These are phyloP conservation scores for Pezicula neosporulosa DNA, from an alignment of 2,329 filamentous ascomycete species.

Conservation along the genomic window DNA sequence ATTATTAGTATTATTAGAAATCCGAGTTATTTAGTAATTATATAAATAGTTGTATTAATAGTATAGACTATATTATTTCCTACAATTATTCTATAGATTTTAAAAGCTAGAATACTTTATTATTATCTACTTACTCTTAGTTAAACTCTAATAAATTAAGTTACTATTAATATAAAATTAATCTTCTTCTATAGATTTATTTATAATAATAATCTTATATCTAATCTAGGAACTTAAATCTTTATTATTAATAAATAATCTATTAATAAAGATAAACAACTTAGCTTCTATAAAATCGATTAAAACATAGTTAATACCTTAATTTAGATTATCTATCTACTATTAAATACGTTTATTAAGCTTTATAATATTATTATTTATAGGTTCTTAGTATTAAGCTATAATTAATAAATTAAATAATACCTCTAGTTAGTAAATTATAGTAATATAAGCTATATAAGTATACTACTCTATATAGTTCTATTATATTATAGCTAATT, in stretches of 20 bases:
- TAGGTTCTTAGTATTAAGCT: not conserved
- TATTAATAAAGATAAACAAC: slow-evolving; percentile 11
- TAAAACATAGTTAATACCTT: slow-evolving; percentile 1
- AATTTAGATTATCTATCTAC: not conserved
- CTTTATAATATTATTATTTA: not conserved
- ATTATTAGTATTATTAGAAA: slow-evolving; percentile 5
- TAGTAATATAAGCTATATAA: no score
- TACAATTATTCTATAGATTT: slow-evolving; percentile 12
- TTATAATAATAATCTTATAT: slow-evolving; percentile 13
- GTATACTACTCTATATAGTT: no score
- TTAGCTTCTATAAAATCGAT: slow-evolving; percentile 3
- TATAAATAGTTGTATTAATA: slow-evolving; percentile 3
- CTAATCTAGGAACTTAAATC: slow-evolving; percentile 15
- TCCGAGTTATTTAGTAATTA: slow-evolving; percentile 1
- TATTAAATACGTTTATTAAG: no score
- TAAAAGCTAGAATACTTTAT: slow-evolving; percentile 8
- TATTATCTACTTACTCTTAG: slow-evolving; percentile 12
- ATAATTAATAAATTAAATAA: not conserved
- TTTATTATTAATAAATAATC: slow-evolving; percentile 15
- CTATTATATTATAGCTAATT: no score
- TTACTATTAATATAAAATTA: slow-evolving; percentile 9
- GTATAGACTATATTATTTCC: slow-evolving; percentile 9
- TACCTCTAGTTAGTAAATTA: not conserved
- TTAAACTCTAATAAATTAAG: slow-evolving; percentile 11
- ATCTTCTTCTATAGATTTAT: slow-evolving; percentile 1